Base-by-base conservation (phyloP, 2,329 filamentous ascomycete species). In the Beauveria caledonica region DNA sequence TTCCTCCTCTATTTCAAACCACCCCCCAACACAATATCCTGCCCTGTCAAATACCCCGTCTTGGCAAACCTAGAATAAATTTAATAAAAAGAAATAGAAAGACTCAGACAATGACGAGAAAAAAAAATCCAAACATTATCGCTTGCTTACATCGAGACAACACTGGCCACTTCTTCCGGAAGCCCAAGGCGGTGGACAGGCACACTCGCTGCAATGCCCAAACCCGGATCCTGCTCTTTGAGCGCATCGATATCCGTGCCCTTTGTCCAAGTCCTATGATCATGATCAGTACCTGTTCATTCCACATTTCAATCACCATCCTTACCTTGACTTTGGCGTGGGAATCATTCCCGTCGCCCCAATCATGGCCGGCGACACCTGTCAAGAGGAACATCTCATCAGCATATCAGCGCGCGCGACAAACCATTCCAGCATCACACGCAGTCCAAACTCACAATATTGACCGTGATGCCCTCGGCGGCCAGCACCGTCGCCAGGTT, bases 321-420 rank as follows among this genome's bases (percentile, higher is more conserved):
- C 54, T 10, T 48, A 61, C 60, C 53, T 44, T 17, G 56, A 59
- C 9, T 52, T 60, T 78, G 45, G 80, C 80, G 62, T 82, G 77
- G 2, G 82, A 46, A 87, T 83, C 83, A 87, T 83, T 1, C 82
- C 82, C 3, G 82, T 85, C 23, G 82, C 80, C 4, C 83, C 84
- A 64, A 88, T 87, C 83, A 88, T 87, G 3, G 85, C 85, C 0
- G 85, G 85, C 3, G 84, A 83, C n/a, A 88, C 82, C 63, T 87
- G 7, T 25, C 6, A 7, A 3, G 5, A 5, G 13, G 15, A 36
- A 36, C 9, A 50, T n/a, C 8, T 21, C 33, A 10, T 39, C 19
- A 44, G 45, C 55, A 46, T 36, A 8, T 10, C 19, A 3, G 33
- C 33, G 33, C 33, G 13, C 33, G 33, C 25, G 8, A 21, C 42